Percentiles rank a stretch among this genome's conserved stretches.
Conservation (phyloP, 257 asterid genomes). For the Capsicum baccatum region DNA sequence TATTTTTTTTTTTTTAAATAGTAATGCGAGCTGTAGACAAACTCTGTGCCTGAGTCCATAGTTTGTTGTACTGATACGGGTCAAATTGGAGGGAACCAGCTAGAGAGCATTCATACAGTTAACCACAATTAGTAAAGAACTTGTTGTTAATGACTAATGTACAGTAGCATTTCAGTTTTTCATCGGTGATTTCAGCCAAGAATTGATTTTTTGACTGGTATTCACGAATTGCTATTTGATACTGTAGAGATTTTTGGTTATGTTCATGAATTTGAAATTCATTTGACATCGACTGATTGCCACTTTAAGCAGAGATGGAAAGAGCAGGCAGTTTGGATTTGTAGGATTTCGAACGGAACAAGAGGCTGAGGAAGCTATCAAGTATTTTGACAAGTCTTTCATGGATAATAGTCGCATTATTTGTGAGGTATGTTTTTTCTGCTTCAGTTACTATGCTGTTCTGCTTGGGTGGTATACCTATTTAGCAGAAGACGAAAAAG, state of each 20-base stretch:
- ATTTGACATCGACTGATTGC: neutral
- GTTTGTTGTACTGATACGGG: neutral
- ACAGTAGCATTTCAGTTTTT: neutral
- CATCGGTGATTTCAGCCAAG: neutral
- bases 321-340: constrained; percentile 86
- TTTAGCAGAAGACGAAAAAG: neutral
- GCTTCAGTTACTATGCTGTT: constrained; percentile 22
- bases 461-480: neutral
- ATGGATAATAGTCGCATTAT: constrained; percentile 69
- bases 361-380: constrained; percentile 73
- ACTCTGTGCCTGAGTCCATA: neutral
- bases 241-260: neutral
- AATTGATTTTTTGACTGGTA: neutral
- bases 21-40: neutral
- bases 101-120: neutral
- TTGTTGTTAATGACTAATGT: neutral
- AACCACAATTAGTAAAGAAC: constrained; percentile 5
- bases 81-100: neutral
- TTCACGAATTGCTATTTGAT: neutral
- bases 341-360: constrained; percentile 77
- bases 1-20: neutral
- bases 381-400: constrained; percentile 70
- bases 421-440: constrained; percentile 68
- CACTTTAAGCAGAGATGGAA: constrained; percentile 74
- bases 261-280: neutral